Percentiles rank a stretch among this genome's conserved stretches.
Evolutionary conservation across 176 grass and related monocot species (phyloP).

Genomic region (Lolium perenne): DNA sequence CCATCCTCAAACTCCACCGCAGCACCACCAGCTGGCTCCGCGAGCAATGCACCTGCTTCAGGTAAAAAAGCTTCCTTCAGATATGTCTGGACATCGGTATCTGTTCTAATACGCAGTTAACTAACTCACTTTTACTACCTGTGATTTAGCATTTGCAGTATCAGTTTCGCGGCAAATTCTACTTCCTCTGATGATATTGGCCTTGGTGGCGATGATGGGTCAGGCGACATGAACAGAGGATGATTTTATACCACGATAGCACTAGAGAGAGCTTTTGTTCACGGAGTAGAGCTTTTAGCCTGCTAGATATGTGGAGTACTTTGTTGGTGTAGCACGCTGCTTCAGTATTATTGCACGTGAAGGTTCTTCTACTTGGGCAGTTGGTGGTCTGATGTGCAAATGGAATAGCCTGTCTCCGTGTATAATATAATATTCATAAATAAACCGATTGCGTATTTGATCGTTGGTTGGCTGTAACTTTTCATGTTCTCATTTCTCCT

Average conservation of each 20-base stretch:
- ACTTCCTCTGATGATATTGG: constrained; percentile 26
- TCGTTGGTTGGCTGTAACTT: not conserved
- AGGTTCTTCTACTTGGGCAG: not conserved
- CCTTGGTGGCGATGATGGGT: constrained; percentile 10
- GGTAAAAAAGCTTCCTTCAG: constrained; percentile 26
- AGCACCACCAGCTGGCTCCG: constrained; percentile 42
- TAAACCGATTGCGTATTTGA: not conserved
- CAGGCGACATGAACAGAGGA: constrained; percentile 27
- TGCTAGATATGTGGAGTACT: constrained; percentile 17
- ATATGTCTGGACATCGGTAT: not conserved
- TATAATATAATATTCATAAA: constrained; percentile 23
- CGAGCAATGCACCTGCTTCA: not conserved
- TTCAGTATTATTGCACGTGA: not conserved
- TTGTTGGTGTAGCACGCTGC: not conserved
- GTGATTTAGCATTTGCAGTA: constrained; percentile 24
- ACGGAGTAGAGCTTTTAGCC: constrained; percentile 39
- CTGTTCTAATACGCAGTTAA: not conserved
- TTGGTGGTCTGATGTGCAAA: not conserved
- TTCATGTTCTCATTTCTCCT: not conserved
- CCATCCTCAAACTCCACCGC: constrained; percentile 52
- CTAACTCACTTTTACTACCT: not conserved
- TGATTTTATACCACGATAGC: not conserved
- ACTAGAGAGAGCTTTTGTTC: constrained; percentile 26
- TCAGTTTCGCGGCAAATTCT: constrained; percentile 27
- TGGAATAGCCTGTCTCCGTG: constrained; percentile 38